Evolutionary conservation across 2,329 filamentous ascomycete species (phyloP).

Genomic region (Penicillium expansum): DNA sequence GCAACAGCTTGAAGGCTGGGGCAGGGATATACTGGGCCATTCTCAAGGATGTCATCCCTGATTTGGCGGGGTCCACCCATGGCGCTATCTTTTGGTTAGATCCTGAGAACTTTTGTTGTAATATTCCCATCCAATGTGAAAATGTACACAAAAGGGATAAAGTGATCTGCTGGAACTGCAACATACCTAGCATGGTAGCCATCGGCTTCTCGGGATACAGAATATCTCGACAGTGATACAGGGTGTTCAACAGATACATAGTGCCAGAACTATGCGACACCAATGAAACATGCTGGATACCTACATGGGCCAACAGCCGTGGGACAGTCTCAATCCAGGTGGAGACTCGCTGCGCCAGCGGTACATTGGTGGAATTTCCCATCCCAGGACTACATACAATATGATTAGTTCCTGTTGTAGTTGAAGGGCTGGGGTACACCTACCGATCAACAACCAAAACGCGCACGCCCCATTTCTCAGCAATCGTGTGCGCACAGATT

Average conservation of each 20-base stretch:
- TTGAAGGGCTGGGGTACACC: not conserved
- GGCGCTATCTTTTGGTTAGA: slow-evolving; percentile 37
- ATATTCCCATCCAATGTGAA: not conserved
- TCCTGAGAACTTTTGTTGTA: not conserved
- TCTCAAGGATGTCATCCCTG: slow-evolving; percentile 30
- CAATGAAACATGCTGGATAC: slow-evolving; percentile 40
- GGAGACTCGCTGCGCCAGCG: slow-evolving; percentile 35
- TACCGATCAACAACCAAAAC: slow-evolving; percentile 9
- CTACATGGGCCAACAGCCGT: slow-evolving; percentile 36
- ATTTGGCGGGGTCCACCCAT: slow-evolving; percentile 44
- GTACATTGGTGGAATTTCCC: slow-evolving; percentile 43
- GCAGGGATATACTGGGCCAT: slow-evolving; percentile 26
- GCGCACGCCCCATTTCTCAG: slow-evolving; percentile 7
- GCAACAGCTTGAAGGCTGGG: slow-evolving; percentile 26
- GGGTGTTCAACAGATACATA: slow-evolving; percentile 44
- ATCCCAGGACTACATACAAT: slow-evolving; percentile 39
- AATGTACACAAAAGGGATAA: not conserved
- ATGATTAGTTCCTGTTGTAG: not conserved
- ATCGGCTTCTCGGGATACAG: slow-evolving; percentile 17
- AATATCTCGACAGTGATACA: slow-evolving; percentile 34
- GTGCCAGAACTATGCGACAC: slow-evolving; percentile 44
- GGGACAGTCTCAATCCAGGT: slow-evolving; percentile 46
- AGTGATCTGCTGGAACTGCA: not conserved
- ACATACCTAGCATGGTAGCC: not conserved
- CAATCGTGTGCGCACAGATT: not conserved